phyloP scores from a whole-genome alignment of 2,329 filamentous ascomycete species.

The Apiospora marii region DNA sequence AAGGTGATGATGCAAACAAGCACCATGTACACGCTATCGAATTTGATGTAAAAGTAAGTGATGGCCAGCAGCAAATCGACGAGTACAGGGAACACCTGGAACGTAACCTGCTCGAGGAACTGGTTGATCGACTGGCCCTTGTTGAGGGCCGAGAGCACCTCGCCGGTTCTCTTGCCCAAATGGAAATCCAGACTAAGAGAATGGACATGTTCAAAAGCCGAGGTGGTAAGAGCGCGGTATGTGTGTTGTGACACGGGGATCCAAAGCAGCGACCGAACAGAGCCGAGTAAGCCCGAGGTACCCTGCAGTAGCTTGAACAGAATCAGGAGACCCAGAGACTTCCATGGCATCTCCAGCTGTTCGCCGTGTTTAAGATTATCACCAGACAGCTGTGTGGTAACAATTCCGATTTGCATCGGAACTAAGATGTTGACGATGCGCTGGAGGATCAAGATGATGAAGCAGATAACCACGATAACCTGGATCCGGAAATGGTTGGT shows the following conservation, averaged over 20 bases:
- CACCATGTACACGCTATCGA: constrained; percentile 89
- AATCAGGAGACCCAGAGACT: constrained; percentile 78
- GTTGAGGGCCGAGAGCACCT: constrained; percentile 93
- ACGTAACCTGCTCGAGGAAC: constrained; percentile 95
- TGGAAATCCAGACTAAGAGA: constrained; percentile 95
- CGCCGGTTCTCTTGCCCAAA: constrained; percentile 93
- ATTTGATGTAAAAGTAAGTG: constrained; percentile 77
- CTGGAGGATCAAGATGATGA: constrained; percentile 80
- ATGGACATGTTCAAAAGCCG: constrained; percentile 97
- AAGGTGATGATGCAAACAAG: constrained; percentile 92
- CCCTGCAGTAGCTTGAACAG: constrained; percentile 84
- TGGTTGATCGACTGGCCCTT: constrained; percentile 97
- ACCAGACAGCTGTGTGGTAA: constrained; percentile 75
- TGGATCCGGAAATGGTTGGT: constrained; percentile 78
- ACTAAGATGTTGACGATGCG: constrained; percentile 87
- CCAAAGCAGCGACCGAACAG: constrained; percentile 85
- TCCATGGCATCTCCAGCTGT: constrained; percentile 69
- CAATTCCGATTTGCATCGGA: constrained; percentile 79
- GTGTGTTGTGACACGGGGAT: constrained; percentile 97
- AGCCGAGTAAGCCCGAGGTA: constrained; percentile 85
- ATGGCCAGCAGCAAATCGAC: constrained; percentile 89
- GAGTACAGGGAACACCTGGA: constrained; percentile 94
- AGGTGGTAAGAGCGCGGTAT: constrained; percentile 91
- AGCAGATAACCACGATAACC: constrained; percentile 81
- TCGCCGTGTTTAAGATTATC: constrained; percentile 57